Percentiles rank a stretch among this genome's conserved stretches.
Evolutionary conservation across 805 yeast species (phyloP).

Genomic region (Wickerhamiella siamensis): DNA sequence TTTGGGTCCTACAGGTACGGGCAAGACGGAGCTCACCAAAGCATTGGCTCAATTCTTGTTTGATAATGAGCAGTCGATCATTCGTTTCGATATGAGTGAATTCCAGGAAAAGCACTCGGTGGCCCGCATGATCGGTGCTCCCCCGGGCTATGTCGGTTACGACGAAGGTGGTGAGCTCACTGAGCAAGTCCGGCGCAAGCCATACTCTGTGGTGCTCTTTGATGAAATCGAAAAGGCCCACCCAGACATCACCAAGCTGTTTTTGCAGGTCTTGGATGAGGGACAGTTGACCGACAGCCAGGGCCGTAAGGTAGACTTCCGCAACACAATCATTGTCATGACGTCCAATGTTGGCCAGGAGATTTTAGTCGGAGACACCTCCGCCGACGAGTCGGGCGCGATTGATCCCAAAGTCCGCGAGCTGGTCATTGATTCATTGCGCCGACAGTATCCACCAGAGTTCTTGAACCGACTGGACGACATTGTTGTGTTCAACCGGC

Average conservation of each 20-base stretch:
- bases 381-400: slow-evolving; percentile 36
- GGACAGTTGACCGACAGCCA: slow-evolving; percentile 90
- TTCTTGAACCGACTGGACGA: slow-evolving; percentile 91
- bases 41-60: slow-evolving; percentile 83
- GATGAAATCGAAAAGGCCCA: slow-evolving; percentile 98
- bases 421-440: slow-evolving; percentile 55
- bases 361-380: slow-evolving; percentile 47
- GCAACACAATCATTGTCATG: slow-evolving; percentile 90
- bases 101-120: slow-evolving; percentile 91
- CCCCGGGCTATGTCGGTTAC: slow-evolving; percentile 95
- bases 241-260: slow-evolving; percentile 79
- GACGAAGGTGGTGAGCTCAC: slow-evolving; percentile 91
- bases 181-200: slow-evolving; percentile 89
- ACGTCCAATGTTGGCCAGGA: slow-evolving; percentile 96
- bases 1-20: slow-evolving; percentile 97
- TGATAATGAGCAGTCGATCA: slow-evolving; percentile 73
- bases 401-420: slow-evolving; percentile 41
- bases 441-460: slow-evolving; percentile 76
- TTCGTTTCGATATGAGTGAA: slow-evolving; percentile 95
- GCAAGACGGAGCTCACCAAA: slow-evolving; percentile 91
- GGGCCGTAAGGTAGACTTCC: slow-evolving; percentile 87
- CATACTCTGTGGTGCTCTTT: slow-evolving; percentile 81
- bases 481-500: slow-evolving; percentile 79
- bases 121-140: slow-evolving; percentile 87
- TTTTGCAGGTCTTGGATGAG: slow-evolving; percentile 87